These are phyloP conservation scores for Candida pseudoviswanathii DNA, from an alignment of 1,139 yeast species.

Conservation along the genomic window DNA sequence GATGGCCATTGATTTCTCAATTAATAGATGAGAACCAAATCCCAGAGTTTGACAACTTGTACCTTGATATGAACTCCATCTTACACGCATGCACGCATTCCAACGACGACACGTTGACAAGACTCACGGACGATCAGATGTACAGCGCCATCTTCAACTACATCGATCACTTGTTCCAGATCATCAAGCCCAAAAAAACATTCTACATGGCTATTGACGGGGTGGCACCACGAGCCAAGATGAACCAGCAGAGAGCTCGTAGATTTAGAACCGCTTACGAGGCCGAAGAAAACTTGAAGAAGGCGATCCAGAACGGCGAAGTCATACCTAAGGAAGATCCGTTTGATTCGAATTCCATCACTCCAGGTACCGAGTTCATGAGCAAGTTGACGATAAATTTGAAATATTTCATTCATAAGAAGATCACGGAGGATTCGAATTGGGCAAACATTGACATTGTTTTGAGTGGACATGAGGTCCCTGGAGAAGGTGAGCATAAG, in stretches of 20 bases:
- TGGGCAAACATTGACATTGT: constrained; percentile 88
- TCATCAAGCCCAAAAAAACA: constrained; percentile 82
- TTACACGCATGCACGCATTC: constrained; percentile 91
- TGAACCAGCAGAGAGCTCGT: constrained; percentile 98
- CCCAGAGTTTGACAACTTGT: constrained; percentile 93
- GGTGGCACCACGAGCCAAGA: constrained; percentile 98
- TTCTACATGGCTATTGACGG: constrained; percentile 99
- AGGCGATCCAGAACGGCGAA: constrained; percentile 64
- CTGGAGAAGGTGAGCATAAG: constrained; percentile 99
- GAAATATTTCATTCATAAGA: constrained; percentile 88
- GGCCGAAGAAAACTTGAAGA: constrained; percentile 73
- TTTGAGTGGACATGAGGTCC: constrained; percentile 96
- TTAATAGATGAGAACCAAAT: constrained; percentile 80
- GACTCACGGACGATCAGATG: constrained; percentile 88
- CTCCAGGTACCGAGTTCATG: constrained; percentile 99
- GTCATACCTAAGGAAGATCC: constrained; percentile 73
- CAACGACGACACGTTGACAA: constrained; percentile 58
- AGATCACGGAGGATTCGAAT: constrained; percentile 84
- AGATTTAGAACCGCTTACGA: constrained; percentile 95
- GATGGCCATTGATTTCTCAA: constrained; percentile 98
- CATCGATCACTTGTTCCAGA: constrained; percentile 88
- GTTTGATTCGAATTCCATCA: constrained; percentile 92
- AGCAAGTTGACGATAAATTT: constrained; percentile 80
- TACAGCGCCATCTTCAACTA: constrained; percentile 91
- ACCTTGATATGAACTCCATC: constrained; percentile 97